These are phyloP conservation scores for Sugiyamaella pinicola DNA, from an alignment of 1,139 yeast species.

Conservation along the genomic window DNA sequence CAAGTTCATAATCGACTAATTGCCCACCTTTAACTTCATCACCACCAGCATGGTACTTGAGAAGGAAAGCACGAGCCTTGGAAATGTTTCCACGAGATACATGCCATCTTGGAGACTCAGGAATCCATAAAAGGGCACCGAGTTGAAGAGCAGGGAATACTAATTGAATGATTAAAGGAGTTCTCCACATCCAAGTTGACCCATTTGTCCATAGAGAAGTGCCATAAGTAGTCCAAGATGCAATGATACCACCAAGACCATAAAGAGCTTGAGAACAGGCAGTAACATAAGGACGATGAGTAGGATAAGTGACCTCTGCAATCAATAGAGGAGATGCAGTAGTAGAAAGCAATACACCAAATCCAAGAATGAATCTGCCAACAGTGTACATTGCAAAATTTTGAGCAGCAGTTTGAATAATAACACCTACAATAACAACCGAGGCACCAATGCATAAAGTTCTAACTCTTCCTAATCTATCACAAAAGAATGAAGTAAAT, in stretches of 20 bases:
- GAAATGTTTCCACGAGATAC: slow-evolving; percentile 51
- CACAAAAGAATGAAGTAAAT: slow-evolving; percentile 42
- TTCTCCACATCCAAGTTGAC: slow-evolving; percentile 47
- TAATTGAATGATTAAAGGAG: slow-evolving; percentile 52
- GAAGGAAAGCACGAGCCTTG: slow-evolving; percentile 46
- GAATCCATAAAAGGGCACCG: slow-evolving; percentile 58
- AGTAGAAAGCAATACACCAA: slow-evolving; percentile 32
- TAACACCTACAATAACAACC: slow-evolving; percentile 49
- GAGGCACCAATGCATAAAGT: slow-evolving; percentile 47
- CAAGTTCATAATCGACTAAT: slow-evolving; percentile 31
- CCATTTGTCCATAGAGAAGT: slow-evolving; percentile 38
- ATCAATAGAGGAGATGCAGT: slow-evolving; percentile 30
- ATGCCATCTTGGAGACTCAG: slow-evolving; percentile 71
- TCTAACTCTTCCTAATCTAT: slow-evolving; percentile 51
- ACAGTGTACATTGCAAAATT: slow-evolving; percentile 48
- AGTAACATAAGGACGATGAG: slow-evolving; percentile 30
- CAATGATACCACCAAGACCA: slow-evolving; percentile 50
- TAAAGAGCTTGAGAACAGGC: slow-evolving; percentile 49
- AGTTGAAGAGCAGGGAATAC: slow-evolving; percentile 50
- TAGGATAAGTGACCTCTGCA: slow-evolving; percentile 31
- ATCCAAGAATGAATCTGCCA: slow-evolving; percentile 33
- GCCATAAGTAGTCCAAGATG: slow-evolving; percentile 53
- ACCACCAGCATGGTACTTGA: slow-evolving; percentile 34
- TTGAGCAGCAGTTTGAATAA: slow-evolving; percentile 48
- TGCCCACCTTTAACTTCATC: slow-evolving; percentile 25